Percentiles rank a stretch among this genome's conserved stretches.
These are phyloP conservation scores for Cutaneotrichosporon dermatis DNA, from an alignment of 1,284 basidiomycete genomes.

Conservation along the genomic window DNA sequence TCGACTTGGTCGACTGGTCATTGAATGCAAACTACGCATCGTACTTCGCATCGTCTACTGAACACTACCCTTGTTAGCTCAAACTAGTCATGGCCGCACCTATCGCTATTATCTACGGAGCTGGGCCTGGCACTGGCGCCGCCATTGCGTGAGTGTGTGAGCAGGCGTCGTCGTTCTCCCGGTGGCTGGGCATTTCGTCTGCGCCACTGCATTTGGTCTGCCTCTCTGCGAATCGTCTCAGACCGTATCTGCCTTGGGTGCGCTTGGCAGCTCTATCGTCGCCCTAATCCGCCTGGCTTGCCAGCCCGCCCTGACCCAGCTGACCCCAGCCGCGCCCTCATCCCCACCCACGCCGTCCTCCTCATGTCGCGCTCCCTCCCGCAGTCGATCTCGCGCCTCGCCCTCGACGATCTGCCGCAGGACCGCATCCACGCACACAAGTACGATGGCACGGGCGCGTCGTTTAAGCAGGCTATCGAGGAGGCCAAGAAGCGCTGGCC, in stretches of 20 bases:
- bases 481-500: slow-evolving; percentile 36
- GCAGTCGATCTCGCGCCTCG: slow-evolving; percentile 27
- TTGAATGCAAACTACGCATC: too few relatives aligned
- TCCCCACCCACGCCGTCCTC: slow-evolving; percentile 39
- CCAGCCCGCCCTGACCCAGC: background rate
- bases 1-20: too few relatives aligned
- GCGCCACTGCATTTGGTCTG: too few relatives aligned
- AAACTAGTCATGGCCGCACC: slow-evolving; percentile 2
- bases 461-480: slow-evolving; percentile 30
- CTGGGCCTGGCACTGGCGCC: slow-evolving; percentile 39
- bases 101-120: slow-evolving; percentile 41
- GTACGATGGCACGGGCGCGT: slow-evolving; percentile 28
- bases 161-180: background rate
- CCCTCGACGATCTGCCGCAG: slow-evolving; percentile 25
- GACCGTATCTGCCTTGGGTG: background rate
- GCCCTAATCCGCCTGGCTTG: too few relatives aligned
- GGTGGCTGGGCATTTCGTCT: too few relatives aligned
- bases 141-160: slow-evolving; percentile 23
- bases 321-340: slow-evolving; percentile 28
- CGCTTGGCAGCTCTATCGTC: background rate
- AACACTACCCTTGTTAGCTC: background rate
- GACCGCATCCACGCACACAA: slow-evolving; percentile 26
- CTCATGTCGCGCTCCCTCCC: slow-evolving; percentile 46
- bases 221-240: too few relatives aligned
- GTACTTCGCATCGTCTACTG: too few relatives aligned